Evolutionary conservation across 2,329 filamentous ascomycete genomes (phyloP).

Genomic region (Chalara sp.): DNA sequence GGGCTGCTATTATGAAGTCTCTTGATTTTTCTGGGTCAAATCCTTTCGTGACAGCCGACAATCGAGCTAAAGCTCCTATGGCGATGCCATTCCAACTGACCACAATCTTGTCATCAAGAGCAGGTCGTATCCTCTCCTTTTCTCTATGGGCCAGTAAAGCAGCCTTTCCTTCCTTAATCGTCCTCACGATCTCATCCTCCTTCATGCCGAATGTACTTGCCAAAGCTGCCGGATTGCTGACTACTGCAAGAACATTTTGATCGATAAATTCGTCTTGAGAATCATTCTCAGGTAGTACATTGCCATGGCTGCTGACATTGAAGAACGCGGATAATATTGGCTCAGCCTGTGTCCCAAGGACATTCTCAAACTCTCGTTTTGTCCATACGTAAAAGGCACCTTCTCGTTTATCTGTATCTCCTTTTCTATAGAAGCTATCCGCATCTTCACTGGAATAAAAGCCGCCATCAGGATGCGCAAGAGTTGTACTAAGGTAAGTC

Average conservation of each 20-base stretch:
- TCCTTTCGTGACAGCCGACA: conserved; percentile 58
- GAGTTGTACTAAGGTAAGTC: conserved; percentile 75
- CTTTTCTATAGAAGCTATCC: conserved; percentile 69
- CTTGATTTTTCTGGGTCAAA: conserved; percentile 50
- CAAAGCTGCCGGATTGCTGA: conserved; percentile 60
- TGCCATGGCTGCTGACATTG: conserved; percentile 77
- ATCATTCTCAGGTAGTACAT: conserved; percentile 76
- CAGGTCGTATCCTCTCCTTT: conserved; percentile 66
- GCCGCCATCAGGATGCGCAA: conserved; percentile 62
- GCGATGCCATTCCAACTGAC: conserved; percentile 84
- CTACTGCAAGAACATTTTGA: conserved; percentile 78
- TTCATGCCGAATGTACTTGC: conserved; percentile 69
- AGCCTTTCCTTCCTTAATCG: conserved; percentile 58
- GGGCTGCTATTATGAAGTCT: conserved; percentile 59
- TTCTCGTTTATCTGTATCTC: conserved; percentile 76
- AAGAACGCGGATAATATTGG: conserved; percentile 77
- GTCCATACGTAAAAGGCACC: conserved; percentile 97
- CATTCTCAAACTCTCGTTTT: conserved; percentile 71
- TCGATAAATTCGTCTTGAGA: conserved; percentile 91
- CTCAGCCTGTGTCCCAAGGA: conserved; percentile 62
- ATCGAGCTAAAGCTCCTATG: conserved; percentile 73
- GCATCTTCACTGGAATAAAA: conserved; percentile 89
- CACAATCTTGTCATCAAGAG: conserved; percentile 82
- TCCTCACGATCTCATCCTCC: conserved; percentile 59
- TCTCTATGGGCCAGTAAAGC: conserved; percentile 68